These are phyloP conservation scores for Xanthoconium purpureum DNA, from an alignment of 768 basidiomycete species.

Conservation along the genomic window DNA sequence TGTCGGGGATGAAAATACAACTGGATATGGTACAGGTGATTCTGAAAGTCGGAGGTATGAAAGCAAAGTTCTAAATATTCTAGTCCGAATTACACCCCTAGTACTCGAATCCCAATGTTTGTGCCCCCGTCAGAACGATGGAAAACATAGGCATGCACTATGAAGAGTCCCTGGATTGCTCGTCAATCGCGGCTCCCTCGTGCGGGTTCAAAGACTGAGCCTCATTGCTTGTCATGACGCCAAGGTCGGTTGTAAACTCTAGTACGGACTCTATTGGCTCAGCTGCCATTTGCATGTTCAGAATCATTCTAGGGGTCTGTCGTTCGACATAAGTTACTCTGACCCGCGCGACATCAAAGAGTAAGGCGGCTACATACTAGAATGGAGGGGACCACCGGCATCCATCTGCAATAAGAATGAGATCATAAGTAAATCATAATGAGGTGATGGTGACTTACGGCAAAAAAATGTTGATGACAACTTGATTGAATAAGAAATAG, in stretches of 20 bases:
- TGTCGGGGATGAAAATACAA: no score
- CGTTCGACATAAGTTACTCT: neutral
- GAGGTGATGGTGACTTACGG: conserved; percentile 10
- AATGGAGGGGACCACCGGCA: conserved; percentile 5
- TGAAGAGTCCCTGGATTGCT: neutral
- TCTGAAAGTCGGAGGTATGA: no score
- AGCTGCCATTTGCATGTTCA: conserved; percentile 17
- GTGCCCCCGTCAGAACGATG: neutral
- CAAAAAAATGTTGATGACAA: conserved; percentile 12
- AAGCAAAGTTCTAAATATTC: no score
- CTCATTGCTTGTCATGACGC: neutral
- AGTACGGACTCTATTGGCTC: conserved; percentile 1
- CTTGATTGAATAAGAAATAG: neutral
- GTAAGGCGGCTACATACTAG: conserved; percentile 6
- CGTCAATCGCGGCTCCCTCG: neutral
- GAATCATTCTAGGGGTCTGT: conserved; percentile 21
- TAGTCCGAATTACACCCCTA: no score
- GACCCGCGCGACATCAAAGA: neutral
- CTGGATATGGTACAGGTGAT: no score
- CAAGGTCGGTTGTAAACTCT: conserved; percentile 12
- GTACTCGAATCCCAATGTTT: neutral
- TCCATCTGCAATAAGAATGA: conserved; percentile 9
- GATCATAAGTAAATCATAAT: neutral
- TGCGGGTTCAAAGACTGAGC: neutral
- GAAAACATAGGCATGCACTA: neutral